phyloP scores from a whole-genome alignment of 768 basidiomycete genomes.

The Cystobasidiopsis lactophilus region DNA sequence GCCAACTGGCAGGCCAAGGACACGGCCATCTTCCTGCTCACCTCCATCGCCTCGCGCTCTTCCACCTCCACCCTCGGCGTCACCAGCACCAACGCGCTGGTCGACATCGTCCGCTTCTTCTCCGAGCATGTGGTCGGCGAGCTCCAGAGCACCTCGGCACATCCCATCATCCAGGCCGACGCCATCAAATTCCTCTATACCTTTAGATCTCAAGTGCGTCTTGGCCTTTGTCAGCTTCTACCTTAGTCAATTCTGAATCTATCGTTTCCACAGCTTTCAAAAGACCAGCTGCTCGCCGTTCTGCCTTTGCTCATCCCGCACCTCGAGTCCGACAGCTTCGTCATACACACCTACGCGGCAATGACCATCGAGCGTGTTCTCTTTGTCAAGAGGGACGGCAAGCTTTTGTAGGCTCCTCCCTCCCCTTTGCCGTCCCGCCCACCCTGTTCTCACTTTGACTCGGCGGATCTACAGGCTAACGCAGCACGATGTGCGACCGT shows the following conservation, averaged over 20 bases:
- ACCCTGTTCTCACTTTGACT: not conserved
- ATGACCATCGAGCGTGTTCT: conserved; percentile 93
- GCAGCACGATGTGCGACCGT: conserved; percentile 63
- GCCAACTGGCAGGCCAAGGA: conserved; percentile 81
- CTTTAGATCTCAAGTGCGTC: conserved; percentile 73
- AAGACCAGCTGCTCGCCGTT: conserved; percentile 76
- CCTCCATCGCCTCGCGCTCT: conserved; percentile 77
- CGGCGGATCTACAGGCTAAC: conserved; percentile 54
- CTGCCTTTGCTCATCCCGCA: conserved; percentile 66
- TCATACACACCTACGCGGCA: conserved; percentile 86
- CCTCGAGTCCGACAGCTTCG: conserved; percentile 62
- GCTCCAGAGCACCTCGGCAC: conserved; percentile 39
- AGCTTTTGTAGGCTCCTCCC: conserved; percentile 52
- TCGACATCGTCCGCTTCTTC: conserved; percentile 90
- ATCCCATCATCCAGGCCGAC: conserved; percentile 84
- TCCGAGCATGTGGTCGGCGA: conserved; percentile 75
- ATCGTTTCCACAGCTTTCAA: conserved; percentile 43
- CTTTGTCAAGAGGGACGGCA: conserved; percentile 58
- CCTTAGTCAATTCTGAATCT: no score
- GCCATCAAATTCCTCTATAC: conserved; percentile 86
- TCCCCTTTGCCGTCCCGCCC: not conserved
- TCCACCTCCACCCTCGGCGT: conserved; percentile 81
- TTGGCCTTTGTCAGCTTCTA: no score
- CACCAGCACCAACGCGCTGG: conserved; percentile 70
- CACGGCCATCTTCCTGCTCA: conserved; percentile 73